Conservation (phyloP, 257 asterid genomes). For the Leonotis leonurus region DNA sequence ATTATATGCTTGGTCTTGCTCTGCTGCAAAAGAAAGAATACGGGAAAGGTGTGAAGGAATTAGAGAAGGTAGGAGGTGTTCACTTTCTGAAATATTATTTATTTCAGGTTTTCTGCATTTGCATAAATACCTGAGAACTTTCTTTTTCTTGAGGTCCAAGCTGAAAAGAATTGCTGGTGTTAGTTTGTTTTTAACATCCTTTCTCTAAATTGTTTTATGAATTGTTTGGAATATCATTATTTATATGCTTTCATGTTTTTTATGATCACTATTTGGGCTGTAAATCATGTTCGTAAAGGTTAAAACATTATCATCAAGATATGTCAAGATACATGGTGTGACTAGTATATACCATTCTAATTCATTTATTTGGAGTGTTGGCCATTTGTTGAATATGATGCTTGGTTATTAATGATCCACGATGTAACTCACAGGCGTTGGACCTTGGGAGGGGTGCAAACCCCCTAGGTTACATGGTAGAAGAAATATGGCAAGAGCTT, state of each 20-base stretch:
- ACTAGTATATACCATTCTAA: background rate
- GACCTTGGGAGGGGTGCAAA: conserved; percentile 69
- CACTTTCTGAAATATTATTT: background rate
- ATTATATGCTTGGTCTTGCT: conserved; percentile 69
- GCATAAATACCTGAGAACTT: background rate
- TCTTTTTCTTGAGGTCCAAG: background rate
- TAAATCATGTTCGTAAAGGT: background rate
- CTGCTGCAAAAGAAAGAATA: conserved; percentile 44
- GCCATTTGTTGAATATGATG: conserved; percentile 8
- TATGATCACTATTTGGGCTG: background rate
- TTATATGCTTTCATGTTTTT: background rate
- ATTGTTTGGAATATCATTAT: background rate
- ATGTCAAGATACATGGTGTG: background rate
- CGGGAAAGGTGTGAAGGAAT: conserved; percentile 50
- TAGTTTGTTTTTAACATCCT: background rate
- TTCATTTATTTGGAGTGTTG: conserved; percentile 7
- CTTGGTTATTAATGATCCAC: conserved; percentile 4
- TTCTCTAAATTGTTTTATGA: background rate
- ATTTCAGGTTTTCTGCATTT: background rate
- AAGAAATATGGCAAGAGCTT: conserved; percentile 91
- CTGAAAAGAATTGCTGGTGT: background rate
- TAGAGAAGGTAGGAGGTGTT: conserved; percentile 42
- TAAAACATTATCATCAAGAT: background rate
- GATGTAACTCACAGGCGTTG: conserved; percentile 48
- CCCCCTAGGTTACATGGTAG: conserved; percentile 76